A percentile compares a stretch with the other conserved stretches of the same genome.
These are phyloP conservation scores for Penicillium chermesinum DNA, from an alignment of 495 filamentous ascomycete genomes.

Conservation along the genomic window DNA sequence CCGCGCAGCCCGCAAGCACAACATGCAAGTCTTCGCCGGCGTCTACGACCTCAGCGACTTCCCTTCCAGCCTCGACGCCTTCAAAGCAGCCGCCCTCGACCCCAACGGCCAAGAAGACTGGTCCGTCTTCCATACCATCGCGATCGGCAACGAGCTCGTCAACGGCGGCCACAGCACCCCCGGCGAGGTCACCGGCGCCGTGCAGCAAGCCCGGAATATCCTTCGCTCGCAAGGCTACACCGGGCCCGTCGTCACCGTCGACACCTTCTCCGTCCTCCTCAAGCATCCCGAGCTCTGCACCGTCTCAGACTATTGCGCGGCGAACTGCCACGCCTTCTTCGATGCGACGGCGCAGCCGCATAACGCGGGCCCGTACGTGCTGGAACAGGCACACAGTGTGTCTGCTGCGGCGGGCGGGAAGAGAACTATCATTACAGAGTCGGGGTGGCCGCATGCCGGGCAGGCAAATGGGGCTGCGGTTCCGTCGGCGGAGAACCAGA, in stretches of 20 bases:
- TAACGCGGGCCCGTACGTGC: constrained; percentile 60
- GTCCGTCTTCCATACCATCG: constrained; percentile 62
- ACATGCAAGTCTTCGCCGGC: constrained; percentile 67
- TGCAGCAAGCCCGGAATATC: constrained; percentile 48
- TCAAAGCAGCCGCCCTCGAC: constrained; percentile 48
- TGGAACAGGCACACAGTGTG: constrained; percentile 48
- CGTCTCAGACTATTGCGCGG: constrained; percentile 69
- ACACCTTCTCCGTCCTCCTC: constrained; percentile 65
- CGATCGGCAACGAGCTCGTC: constrained; percentile 77
- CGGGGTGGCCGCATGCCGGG: constrained; percentile 75
- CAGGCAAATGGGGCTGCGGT: constrained; percentile 58
- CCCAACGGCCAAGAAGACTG: constrained; percentile 43
- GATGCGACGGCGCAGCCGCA: constrained; percentile 52
- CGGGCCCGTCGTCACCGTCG: constrained; percentile 73
- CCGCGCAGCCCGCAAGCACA: constrained; percentile 50
- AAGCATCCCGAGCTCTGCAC: constrained; percentile 66
- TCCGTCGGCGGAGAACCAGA: constrained; percentile 58
- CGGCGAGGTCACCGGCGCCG: constrained; percentile 46
- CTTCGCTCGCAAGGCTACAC: constrained; percentile 61
- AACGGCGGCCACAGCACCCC: constrained; percentile 54
- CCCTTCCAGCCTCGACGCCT: constrained; percentile 44
- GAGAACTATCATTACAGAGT: constrained; percentile 62
- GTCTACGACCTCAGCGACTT: constrained; percentile 61
- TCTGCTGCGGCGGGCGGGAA: constrained; percentile 47
- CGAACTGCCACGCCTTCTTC: constrained; percentile 84